Evolutionary conservation across 805 yeast species (phyloP).

Genomic region (Yarrowia deformans): DNA sequence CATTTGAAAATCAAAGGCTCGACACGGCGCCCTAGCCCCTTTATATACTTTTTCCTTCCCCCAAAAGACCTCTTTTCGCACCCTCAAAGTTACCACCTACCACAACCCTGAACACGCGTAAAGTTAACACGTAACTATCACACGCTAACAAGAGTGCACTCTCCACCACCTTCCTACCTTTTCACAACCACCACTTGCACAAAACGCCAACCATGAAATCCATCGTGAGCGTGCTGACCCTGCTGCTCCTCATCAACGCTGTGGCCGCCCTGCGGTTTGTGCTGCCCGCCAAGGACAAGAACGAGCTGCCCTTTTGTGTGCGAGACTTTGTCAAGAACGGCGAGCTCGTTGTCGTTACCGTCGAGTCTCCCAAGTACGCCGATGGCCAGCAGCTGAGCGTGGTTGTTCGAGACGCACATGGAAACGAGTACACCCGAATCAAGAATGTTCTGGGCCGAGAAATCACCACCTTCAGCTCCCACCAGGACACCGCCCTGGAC

Average conservation of each 20-base stretch:
- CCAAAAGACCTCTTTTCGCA: not conserved
- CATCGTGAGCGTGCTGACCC: conserved; percentile 34
- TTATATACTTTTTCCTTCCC: not conserved
- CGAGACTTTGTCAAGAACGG: conserved; percentile 89
- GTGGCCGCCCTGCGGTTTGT: conserved; percentile 48
- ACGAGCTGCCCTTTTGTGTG: conserved; percentile 70
- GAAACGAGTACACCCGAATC: conserved; percentile 83
- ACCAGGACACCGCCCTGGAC: conserved; percentile 83
- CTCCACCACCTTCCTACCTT: not conserved
- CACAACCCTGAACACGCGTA: conserved; percentile 37
- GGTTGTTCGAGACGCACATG: conserved; percentile 67
- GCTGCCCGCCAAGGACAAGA: conserved; percentile 48
- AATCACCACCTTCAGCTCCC: conserved; percentile 84
- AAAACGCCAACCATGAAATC: conserved; percentile 28
- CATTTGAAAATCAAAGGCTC: too few species aligned
- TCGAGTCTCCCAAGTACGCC: conserved; percentile 76
- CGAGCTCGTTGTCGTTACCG: conserved; percentile 84
- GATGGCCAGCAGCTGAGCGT: conserved; percentile 87
- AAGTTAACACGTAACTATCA: conserved; percentile 37
- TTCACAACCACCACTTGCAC: conserved; percentile 9
- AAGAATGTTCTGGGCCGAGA: conserved; percentile 75
- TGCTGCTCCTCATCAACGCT: conserved; percentile 34
- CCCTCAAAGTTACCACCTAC: not conserved
- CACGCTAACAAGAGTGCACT: not conserved
- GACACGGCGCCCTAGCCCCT: not conserved